Conservation (phyloP, 306 rosid species). For the Fragaria nilgerrensis region DNA sequence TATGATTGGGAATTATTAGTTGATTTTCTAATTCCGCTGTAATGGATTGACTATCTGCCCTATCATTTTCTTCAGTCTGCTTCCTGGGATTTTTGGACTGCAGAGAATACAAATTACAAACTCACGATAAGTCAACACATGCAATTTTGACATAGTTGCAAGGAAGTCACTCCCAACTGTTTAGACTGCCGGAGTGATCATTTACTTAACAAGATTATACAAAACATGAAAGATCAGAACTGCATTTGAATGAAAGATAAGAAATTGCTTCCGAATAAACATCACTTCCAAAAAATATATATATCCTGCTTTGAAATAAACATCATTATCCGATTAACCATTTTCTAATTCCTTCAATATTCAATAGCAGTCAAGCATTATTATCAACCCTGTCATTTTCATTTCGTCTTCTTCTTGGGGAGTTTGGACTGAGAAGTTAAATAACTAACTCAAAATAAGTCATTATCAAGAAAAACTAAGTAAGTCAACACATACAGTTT, state of each 20-base stretch:
- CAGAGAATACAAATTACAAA: neutral
- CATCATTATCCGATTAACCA: neutral
- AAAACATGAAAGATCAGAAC: neutral
- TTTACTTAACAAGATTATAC: neutral
- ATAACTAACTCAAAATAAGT: neutral
- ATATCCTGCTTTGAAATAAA: neutral
- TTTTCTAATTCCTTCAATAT: neutral
- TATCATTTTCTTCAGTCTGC: neutral
- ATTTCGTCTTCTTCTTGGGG: neutral
- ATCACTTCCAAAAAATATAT: neutral
- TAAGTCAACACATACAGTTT: neutral
- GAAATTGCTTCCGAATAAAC: neutral
- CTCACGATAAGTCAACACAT: neutral
- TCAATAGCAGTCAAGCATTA: neutral
- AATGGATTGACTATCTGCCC: neutral
- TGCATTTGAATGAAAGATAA: neutral
- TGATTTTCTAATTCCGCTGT: neutral
- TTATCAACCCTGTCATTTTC: neutral
- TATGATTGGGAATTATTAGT: neutral
- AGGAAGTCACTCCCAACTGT: neutral
- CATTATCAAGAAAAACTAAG: neutral
- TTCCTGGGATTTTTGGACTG: neutral
- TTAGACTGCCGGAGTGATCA: neutral
- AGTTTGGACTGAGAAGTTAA: neutral
- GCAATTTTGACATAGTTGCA: neutral